These are phyloP conservation scores for Solanum lignicaule DNA, from an alignment of 257 asterid genomes.

Conservation along the genomic window DNA sequence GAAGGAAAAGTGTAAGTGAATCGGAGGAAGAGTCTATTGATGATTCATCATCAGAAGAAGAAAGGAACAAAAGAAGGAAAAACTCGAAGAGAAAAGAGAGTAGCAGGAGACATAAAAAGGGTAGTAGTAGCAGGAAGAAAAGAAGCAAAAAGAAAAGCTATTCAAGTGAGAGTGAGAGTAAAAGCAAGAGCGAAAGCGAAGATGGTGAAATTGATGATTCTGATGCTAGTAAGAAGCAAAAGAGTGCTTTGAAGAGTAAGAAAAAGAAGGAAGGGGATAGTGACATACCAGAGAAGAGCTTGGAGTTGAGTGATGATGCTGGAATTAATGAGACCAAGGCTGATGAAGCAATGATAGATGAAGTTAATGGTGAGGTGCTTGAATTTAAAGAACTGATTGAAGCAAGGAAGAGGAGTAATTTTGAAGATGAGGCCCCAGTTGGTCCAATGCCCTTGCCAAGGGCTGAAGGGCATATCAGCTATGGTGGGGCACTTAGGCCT, in stretches of 20 bases:
- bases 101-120: slow-evolving; percentile 15
- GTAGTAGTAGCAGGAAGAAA: slow-evolving; percentile 21
- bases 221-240: slow-evolving; percentile 37
- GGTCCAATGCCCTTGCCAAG: slow-evolving; percentile 96
- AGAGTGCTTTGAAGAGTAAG: slow-evolving; percentile 30
- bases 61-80: slow-evolving; percentile 14
- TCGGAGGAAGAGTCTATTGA: slow-evolving; percentile 10
- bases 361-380: slow-evolving; percentile 36
- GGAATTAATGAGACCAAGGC: slow-evolving; percentile 16
- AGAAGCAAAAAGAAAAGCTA: slow-evolving; percentile 27
- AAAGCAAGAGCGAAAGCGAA: slow-evolving; percentile 26
- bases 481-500: slow-evolving; percentile 99
- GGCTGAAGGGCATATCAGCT: slow-evolving; percentile 94
- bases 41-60: neutral
- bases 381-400: slow-evolving; percentile 64
- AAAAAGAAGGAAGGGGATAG: slow-evolving; percentile 30
- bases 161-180: slow-evolving; percentile 28
- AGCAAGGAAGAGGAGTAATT: slow-evolving; percentile 34
- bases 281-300: slow-evolving; percentile 18
- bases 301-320: slow-evolving; percentile 23
- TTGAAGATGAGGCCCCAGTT: slow-evolving; percentile 58
- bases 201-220: slow-evolving; percentile 55
- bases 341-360: slow-evolving; percentile 32
- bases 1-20: slow-evolving; percentile 30
- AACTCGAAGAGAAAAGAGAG: slow-evolving; percentile 23